phyloP scores from a whole-genome alignment of 768 basidiomycete genomes.

The Hysterangium stoloniferum region DNA sequence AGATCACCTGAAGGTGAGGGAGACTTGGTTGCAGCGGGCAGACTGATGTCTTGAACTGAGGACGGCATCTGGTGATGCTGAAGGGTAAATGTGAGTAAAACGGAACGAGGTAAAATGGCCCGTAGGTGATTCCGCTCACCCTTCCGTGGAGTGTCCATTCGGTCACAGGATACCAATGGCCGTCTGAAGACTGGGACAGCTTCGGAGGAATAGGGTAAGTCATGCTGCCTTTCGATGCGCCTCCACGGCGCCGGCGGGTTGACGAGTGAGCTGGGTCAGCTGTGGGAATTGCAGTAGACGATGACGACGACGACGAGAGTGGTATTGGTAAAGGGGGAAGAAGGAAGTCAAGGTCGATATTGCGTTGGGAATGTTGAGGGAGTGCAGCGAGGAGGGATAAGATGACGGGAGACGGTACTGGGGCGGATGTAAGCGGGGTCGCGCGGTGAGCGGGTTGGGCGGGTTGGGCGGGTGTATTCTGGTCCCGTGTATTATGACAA shows the following conservation, averaged over 20 bases:
- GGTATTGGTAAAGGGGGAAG: background rate
- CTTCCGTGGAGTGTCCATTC: conserved; percentile 6
- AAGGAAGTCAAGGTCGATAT: background rate
- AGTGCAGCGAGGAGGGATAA: conserved; percentile 20
- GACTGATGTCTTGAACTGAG: conserved; percentile 11
- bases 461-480: no score
- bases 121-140: background rate
- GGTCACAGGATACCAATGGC: conserved; percentile 7
- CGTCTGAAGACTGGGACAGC: conserved; percentile 5
- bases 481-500: no score
- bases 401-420: conserved; percentile 14
- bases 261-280: background rate
- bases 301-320: background rate
- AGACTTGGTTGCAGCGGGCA: conserved; percentile 25
- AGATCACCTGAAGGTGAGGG: conserved; percentile 3
- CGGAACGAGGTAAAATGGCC: background rate
- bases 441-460: background rate
- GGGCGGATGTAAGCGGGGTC: conserved; percentile 16
- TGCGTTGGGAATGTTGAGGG: conserved; percentile 15
- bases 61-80: background rate
- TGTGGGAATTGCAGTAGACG: background rate
- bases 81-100: background rate
- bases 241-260: background rate
- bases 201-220: conserved; percentile 1
- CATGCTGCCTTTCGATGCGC: background rate